Conservation (phyloP, 2,329 filamentous ascomycete genomes). For the Parascedosporium putredinis region DNA sequence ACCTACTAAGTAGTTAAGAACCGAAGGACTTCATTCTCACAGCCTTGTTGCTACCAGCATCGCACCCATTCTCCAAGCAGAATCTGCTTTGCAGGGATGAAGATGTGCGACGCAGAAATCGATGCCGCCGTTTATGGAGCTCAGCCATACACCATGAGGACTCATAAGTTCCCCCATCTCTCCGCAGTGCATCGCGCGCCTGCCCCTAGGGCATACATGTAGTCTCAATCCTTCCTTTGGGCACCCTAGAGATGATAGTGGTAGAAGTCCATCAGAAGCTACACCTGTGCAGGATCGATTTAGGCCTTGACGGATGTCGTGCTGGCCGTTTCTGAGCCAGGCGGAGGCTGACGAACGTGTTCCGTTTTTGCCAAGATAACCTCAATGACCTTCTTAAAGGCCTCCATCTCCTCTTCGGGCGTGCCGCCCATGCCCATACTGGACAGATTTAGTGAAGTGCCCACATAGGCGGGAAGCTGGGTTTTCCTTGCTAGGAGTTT, state of each 20-base stretch:
- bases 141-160: no score
- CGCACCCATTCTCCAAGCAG: no score
- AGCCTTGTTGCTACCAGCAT: no score
- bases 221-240: background rate
- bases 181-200: no score
- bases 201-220: no score
- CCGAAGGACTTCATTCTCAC: no score
- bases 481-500: slow-evolving; percentile 70
- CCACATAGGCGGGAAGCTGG: slow-evolving; percentile 73
- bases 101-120: no score
- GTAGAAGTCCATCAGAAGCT: no score
- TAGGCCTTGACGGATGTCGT: background rate
- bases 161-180: no score
- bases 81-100: no score
- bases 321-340: background rate
- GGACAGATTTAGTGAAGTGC: slow-evolving; percentile 73
- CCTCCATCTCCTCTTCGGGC: slow-evolving; percentile 91
- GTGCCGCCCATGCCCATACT: slow-evolving; percentile 65
- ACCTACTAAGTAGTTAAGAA: no score
- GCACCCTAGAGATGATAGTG: background rate
- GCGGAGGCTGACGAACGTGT: background rate
- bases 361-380: slow-evolving; percentile 37
- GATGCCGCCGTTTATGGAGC: no score
- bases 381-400: slow-evolving; percentile 63
- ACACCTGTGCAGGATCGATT: background rate